These are phyloP conservation scores for Coleophoma cylindrospora DNA, from an alignment of 2,329 filamentous ascomycete species.

Conservation along the genomic window DNA sequence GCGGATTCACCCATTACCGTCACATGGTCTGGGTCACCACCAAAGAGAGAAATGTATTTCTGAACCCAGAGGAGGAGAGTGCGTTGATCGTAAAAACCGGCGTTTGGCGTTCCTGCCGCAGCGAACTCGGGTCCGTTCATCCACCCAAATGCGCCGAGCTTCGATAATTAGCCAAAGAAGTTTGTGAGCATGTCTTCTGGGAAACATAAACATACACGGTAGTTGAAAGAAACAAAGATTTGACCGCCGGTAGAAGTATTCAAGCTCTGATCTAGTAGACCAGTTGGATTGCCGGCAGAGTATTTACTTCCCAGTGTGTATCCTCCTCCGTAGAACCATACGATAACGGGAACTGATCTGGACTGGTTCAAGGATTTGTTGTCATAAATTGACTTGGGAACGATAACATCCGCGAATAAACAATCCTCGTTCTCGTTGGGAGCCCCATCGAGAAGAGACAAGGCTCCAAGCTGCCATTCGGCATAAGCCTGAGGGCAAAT, in stretches of 20 bases:
- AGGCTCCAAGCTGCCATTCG: neutral
- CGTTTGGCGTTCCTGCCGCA: constrained; percentile 37
- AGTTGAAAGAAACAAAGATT: neutral
- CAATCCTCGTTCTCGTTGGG: constrained; percentile 33
- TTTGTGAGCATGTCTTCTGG: neutral
- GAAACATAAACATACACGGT: neutral
- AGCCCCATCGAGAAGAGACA: neutral
- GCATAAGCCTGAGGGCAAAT: constrained; percentile 28
- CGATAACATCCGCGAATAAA: constrained; percentile 37
- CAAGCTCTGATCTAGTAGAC: constrained; percentile 7
- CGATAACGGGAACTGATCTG: constrained; percentile 32
- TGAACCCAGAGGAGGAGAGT: constrained; percentile 50
- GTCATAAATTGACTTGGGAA: constrained; percentile 29
- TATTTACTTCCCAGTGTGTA: constrained; percentile 34
- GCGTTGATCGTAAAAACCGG: constrained; percentile 44
- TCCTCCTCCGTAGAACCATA: constrained; percentile 43
- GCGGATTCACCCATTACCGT: constrained; percentile 43
- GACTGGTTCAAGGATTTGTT: neutral
- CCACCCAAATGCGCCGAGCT: constrained; percentile 36
- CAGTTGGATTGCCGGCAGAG: constrained; percentile 27
- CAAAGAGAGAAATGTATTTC: constrained; percentile 45
- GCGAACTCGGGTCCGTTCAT: constrained; percentile 37
- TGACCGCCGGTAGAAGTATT: neutral
- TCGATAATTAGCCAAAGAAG: constrained; percentile 27
- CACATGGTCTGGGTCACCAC: constrained; percentile 41